These are phyloP conservation scores for Gloeopeniophorella convolvens DNA, from an alignment of 768 basidiomycete genomes.

Conservation along the genomic window DNA sequence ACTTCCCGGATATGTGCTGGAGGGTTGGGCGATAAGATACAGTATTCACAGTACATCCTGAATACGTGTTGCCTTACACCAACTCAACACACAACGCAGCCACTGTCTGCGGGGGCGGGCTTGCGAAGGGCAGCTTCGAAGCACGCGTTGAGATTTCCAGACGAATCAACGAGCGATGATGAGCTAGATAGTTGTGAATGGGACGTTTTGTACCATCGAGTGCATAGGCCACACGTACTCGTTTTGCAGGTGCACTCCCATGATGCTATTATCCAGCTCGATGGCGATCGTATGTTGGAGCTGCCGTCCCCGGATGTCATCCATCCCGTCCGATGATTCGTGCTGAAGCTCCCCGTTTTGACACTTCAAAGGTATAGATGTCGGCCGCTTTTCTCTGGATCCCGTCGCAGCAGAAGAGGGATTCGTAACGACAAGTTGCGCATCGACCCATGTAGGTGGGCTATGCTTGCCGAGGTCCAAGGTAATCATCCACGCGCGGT, in stretches of 20 bases:
- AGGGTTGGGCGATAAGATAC: too few species aligned
- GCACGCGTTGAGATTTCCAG: conserved; percentile 17
- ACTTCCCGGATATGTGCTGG: too few species aligned
- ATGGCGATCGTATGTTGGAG: conserved; percentile 30
- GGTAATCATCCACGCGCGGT: conserved; percentile 35
- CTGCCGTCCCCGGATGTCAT: too few species aligned
- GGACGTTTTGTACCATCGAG: not conserved
- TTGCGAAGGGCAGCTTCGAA: conserved; percentile 22
- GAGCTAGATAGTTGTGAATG: conserved; percentile 15
- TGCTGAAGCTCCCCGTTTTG: conserved; percentile 27
- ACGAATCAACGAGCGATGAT: conserved; percentile 18
- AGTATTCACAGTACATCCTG: not conserved
- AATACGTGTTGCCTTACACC: not conserved
- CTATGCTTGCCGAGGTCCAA: conserved; percentile 49
- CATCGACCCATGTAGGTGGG: conserved; percentile 50
- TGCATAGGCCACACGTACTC: conserved; percentile 32
- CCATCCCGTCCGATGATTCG: conserved; percentile 2
- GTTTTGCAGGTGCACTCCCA: conserved; percentile 43
- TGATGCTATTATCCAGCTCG: conserved; percentile 34
- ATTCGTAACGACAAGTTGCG: conserved; percentile 39
- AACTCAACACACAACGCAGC: conserved; percentile 23
- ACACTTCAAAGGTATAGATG: conserved; percentile 35
- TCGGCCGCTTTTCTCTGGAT: conserved; percentile 30
- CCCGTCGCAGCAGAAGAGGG: conserved; percentile 20
- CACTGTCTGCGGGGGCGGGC: conserved; percentile 11